phyloP scores from a whole-genome alignment of 306 rosid species.

The Sesbania bispinosa region DNA sequence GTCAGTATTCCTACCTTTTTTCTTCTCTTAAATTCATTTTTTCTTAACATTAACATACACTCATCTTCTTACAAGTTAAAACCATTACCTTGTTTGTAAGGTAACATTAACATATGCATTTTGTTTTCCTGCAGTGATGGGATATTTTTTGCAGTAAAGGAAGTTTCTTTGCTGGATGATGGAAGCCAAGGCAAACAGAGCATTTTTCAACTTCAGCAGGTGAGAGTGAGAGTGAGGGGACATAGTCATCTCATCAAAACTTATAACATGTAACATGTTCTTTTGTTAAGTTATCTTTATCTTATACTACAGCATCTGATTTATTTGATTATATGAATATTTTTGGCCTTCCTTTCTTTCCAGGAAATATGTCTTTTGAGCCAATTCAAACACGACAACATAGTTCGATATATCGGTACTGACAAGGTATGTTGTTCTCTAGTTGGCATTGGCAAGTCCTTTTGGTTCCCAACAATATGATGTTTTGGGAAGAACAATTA shows the following conservation, averaged over 20 bases:
- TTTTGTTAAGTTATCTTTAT: too few relatives aligned
- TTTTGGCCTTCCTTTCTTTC: slow-evolving; percentile 6
- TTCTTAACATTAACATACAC: too few relatives aligned
- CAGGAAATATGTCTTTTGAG: slow-evolving; percentile 61
- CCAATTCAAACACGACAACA: slow-evolving; percentile 55
- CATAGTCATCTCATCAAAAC: background rate
- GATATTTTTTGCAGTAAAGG: slow-evolving; percentile 59
- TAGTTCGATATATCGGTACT: slow-evolving; percentile 54
- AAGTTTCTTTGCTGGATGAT: slow-evolving; percentile 60
- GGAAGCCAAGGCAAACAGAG: slow-evolving; percentile 60
- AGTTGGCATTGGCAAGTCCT: background rate
- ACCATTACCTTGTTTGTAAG: too few relatives aligned
- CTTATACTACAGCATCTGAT: too few relatives aligned
- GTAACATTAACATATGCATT: background rate
- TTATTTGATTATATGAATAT: too few relatives aligned
- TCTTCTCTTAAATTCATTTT: too few relatives aligned
- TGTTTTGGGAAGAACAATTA: background rate
- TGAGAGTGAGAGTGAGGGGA: too few relatives aligned
- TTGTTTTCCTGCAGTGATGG: slow-evolving; percentile 46
- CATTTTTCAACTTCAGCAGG: slow-evolving; percentile 58
- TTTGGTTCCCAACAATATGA: background rate
- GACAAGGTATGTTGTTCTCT: slow-evolving; percentile 45
- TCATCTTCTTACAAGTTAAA: too few relatives aligned
- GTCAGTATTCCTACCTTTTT: too few relatives aligned
- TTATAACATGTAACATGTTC: background rate